A percentile compares a stretch with the other conserved stretches of the same genome.
Evolutionary conservation across 306 rosid genomes (phyloP).

Genomic region (Casuarina cunninghamiana): DNA sequence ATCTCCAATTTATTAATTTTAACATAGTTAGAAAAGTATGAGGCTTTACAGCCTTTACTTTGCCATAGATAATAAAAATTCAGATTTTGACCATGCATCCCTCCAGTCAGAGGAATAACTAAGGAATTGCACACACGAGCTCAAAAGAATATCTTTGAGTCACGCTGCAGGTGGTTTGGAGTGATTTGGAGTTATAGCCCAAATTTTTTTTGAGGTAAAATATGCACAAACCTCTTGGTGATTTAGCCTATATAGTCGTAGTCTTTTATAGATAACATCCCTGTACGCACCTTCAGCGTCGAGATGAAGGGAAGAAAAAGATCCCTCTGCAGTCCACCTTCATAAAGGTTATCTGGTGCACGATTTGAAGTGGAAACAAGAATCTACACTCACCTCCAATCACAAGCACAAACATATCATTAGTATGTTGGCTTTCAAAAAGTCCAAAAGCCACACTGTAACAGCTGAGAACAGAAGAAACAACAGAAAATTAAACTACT

Average conservation of each 20-base stretch:
- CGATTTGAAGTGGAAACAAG: conserved; percentile 95
- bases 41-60: conserved; percentile 5
- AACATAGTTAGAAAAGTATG: conserved; percentile 5
- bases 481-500: conserved; percentile 37
- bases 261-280: conserved; percentile 15
- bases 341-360: conserved; percentile 87
- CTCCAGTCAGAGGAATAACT: conserved; percentile 12
- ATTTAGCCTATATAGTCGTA: conserved; percentile 16
- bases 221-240: conserved; percentile 12
- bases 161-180: conserved; percentile 11
- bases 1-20: conserved; percentile 24
- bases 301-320: conserved; percentile 92
- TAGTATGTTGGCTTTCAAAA: conserved; percentile 22
- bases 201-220: neutral
- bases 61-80: conserved; percentile 22
- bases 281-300: conserved; percentile 62
- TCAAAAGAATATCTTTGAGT: conserved; percentile 9
- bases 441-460: conserved; percentile 19
- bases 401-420: conserved; percentile 26
- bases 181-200: conserved; percentile 3
- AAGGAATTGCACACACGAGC: conserved; percentile 10
- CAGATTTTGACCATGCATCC: conserved; percentile 10
- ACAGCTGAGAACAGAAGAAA: conserved; percentile 14
- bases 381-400: conserved; percentile 61
- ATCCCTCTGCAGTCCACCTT: conserved; percentile 96